These are phyloP conservation scores for Prototheca stagnorum DNA, from an alignment of 163 green algal species.

Conservation along the genomic window DNA sequence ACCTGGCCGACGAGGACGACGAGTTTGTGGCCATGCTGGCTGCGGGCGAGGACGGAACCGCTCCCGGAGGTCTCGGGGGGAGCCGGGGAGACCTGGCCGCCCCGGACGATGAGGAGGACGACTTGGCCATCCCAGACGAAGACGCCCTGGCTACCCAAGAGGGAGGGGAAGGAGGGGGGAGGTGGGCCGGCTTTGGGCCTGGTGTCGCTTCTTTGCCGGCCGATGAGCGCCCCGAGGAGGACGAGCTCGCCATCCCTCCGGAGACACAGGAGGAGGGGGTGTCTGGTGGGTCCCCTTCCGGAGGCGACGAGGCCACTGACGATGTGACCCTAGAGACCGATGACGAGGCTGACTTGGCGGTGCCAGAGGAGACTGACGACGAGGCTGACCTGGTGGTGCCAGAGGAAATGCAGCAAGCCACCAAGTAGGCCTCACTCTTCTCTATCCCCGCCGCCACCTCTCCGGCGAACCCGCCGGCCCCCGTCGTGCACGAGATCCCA, in stretches of 20 bases:
- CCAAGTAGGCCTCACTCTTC: too few relatives aligned
- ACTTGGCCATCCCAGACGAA: neutral
- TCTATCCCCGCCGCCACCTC: too few relatives aligned
- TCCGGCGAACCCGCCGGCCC: too few relatives aligned
- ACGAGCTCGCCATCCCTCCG: neutral
- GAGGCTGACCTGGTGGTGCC: neutral
- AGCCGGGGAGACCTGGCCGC: too few relatives aligned
- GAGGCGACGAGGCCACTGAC: neutral
- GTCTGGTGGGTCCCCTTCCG: too few relatives aligned
- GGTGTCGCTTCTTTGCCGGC: too few relatives aligned
- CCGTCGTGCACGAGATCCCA: too few relatives aligned
- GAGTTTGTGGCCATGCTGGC: conserved; percentile 11
- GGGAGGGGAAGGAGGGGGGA: too few relatives aligned
- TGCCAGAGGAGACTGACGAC: neutral
- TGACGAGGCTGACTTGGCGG: neutral
- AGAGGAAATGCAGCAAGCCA: too few relatives aligned
- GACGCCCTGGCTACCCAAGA: neutral
- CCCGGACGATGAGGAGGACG: neutral
- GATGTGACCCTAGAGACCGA: neutral
- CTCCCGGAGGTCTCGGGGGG: too few relatives aligned
- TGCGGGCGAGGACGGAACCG: neutral
- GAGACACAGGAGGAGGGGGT: too few relatives aligned
- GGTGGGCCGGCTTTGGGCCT: too few relatives aligned
- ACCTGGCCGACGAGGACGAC: conserved; percentile 15
- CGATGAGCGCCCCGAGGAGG: neutral